Percentiles rank a stretch among this genome's conserved stretches.
Conservation (phyloP, 208 protist species). For the Leishmania lainsoni region DNA sequence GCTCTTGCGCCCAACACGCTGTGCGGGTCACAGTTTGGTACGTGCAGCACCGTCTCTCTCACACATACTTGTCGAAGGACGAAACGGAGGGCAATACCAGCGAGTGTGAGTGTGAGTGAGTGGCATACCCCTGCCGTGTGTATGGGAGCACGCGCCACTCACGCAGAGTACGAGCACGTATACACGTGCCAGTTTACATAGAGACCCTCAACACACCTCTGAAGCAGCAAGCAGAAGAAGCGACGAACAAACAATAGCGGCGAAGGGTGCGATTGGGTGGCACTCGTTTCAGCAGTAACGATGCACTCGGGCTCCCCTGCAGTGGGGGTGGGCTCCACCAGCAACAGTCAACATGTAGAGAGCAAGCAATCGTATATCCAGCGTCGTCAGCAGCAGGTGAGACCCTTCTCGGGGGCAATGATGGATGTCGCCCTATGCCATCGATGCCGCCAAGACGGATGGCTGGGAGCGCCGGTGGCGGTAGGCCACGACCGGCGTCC, state of each 20-base stretch:
- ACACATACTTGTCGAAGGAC: neutral
- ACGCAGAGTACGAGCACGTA: neutral
- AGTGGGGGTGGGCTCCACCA: neutral
- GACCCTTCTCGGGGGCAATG: no score
- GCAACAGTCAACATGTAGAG: conserved; percentile 17
- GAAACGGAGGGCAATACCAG: neutral
- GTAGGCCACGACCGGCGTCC: neutral
- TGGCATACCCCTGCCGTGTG: no score
- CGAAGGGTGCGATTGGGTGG: neutral
- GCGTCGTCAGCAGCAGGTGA: neutral
- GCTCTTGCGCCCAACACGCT: neutral
- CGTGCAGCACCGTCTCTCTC: neutral
- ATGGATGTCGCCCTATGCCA: neutral
- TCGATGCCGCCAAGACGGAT: neutral
- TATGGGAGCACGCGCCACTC: no score
- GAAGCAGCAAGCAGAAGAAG: neutral
- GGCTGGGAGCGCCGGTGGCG: neutral
- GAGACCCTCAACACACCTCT: neutral
- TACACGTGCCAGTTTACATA: no score
- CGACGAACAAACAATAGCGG: neutral
- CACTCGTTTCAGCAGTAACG: neutral
- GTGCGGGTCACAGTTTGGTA: neutral
- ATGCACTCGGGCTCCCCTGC: neutral
- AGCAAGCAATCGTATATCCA: neutral
- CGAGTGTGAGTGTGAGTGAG: no score